Percentiles rank a stretch among this genome's conserved stretches.
phyloP scores from a whole-genome alignment of 208 protist genomes.

The Phytomonas francai region DNA sequence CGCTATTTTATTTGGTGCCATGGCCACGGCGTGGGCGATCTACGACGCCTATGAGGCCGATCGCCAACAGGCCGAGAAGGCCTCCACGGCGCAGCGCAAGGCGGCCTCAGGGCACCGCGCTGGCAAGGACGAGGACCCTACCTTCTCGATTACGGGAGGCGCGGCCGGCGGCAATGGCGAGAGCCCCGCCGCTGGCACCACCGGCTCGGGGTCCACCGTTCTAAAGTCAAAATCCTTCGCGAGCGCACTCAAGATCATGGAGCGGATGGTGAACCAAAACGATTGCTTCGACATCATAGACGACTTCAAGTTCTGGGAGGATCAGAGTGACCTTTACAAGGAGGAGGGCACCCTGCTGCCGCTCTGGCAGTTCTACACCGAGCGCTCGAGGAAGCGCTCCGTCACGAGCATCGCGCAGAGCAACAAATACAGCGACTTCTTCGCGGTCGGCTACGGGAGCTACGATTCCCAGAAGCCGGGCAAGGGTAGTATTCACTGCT shows the following conservation, averaged over 20 bases:
- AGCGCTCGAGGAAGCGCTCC: slow-evolving; percentile 76
- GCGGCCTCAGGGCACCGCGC: slow-evolving; percentile 41
- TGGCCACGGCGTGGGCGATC: slow-evolving; percentile 93
- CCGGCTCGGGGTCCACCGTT: slow-evolving; percentile 40
- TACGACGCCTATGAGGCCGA: slow-evolving; percentile 94
- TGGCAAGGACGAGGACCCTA: slow-evolving; percentile 65
- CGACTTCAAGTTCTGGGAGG: slow-evolving; percentile 97
- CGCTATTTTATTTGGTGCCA: slow-evolving; percentile 72
- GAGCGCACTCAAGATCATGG: slow-evolving; percentile 85
- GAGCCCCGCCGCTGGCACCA: slow-evolving; percentile 6
- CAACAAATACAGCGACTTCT: slow-evolving; percentile 93
- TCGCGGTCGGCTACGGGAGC: slow-evolving; percentile 95
- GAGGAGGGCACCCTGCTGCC: slow-evolving; percentile 93
- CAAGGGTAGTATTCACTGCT: slow-evolving; percentile 92
- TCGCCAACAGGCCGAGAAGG: slow-evolving; percentile 74
- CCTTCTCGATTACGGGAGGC: background rate
- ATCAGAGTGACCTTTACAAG: slow-evolving; percentile 92
- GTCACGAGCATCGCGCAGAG: slow-evolving; percentile 94
- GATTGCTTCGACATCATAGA: slow-evolving; percentile 93
- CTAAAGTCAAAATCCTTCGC: slow-evolving; percentile 48
- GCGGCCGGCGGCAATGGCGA: slow-evolving; percentile 6
- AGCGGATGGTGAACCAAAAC: slow-evolving; percentile 98
- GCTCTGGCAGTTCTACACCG: slow-evolving; percentile 93
- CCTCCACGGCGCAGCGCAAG: slow-evolving; percentile 60
- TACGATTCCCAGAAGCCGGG: slow-evolving; percentile 96